Conservation (phyloP, 2,329 filamentous ascomycete genomes). For the Capronia epimyces region DNA sequence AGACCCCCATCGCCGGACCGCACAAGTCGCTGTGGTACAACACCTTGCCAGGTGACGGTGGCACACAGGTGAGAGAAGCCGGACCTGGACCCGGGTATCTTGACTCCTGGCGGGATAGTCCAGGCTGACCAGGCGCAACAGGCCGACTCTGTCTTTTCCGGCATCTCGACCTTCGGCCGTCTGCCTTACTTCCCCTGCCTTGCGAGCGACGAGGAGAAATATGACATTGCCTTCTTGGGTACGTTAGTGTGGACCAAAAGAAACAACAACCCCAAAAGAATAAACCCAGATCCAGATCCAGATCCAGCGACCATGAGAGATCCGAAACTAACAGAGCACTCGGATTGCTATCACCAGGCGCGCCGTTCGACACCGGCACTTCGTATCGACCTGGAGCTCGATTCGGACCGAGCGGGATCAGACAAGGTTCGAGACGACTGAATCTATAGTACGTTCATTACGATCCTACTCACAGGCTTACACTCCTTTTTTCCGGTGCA, state of each 20-base stretch:
- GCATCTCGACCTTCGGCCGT: conserved; percentile 79
- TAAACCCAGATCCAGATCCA: not conserved
- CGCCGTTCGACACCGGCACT: conserved; percentile 80
- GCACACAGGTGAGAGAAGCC: conserved; percentile 61
- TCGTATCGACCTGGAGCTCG: conserved; percentile 78
- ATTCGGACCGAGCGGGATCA: conserved; percentile 77
- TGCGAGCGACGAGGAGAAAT: conserved; percentile 62
- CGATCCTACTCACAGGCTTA: conserved; percentile 28
- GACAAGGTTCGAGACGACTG: conserved; percentile 77
- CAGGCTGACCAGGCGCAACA: conserved; percentile 34
- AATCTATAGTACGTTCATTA: conserved; percentile 69
- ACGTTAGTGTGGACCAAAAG: too few relatives aligned
- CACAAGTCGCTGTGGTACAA: conserved; percentile 78
- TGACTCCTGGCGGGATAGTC: not conserved
- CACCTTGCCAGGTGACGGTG: conserved; percentile 72
- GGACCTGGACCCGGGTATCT: not conserved
- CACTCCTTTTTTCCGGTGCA: conserved; percentile 3
- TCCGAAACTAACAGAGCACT: conserved; percentile 1
- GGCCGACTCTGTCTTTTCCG: conserved; percentile 84
- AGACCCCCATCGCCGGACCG: conserved; percentile 61
- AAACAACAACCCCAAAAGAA: not conserved
- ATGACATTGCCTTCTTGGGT: conserved; percentile 83
- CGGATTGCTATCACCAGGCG: too few relatives aligned
- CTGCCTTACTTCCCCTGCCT: conserved; percentile 73
- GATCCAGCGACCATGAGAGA: not conserved